A percentile compares a stretch with the other conserved stretches of the same genome.
These are phyloP conservation scores for Suillus lakei DNA, from an alignment of 768 basidiomycete genomes.

Conservation along the genomic window DNA sequence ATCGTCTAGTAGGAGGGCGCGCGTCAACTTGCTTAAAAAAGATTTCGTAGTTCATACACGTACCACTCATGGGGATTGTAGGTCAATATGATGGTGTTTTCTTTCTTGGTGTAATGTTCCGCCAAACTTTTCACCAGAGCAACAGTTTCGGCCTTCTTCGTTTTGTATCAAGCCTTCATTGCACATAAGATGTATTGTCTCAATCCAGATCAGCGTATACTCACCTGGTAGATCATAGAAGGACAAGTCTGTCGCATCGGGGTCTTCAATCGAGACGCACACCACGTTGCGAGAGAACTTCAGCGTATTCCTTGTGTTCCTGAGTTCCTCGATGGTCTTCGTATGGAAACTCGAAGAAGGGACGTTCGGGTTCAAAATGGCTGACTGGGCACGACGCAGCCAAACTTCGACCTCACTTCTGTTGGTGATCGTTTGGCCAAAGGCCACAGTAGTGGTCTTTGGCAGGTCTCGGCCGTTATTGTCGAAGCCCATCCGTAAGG, in stretches of 20 bases:
- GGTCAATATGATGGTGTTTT: slow-evolving; percentile 58
- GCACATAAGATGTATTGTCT: background rate
- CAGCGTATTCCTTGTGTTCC: slow-evolving; percentile 18
- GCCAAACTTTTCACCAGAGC: slow-evolving; percentile 55
- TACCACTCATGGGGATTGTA: slow-evolving; percentile 60
- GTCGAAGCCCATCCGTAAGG: slow-evolving; percentile 46
- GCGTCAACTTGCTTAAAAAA: background rate
- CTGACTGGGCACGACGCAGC: slow-evolving; percentile 64
- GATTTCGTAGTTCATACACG: slow-evolving; percentile 5
- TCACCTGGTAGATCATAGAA: slow-evolving; percentile 47
- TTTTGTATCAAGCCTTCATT: slow-evolving; percentile 53
- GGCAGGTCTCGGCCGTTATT: slow-evolving; percentile 27
- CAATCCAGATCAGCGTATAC: background rate
- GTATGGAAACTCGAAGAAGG: slow-evolving; percentile 27
- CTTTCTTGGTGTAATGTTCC: slow-evolving; percentile 47
- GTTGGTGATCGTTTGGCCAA: slow-evolving; percentile 48
- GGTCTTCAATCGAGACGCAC: slow-evolving; percentile 44
- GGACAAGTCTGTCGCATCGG: slow-evolving; percentile 42
- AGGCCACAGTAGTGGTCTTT: slow-evolving; percentile 36
- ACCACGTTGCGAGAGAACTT: slow-evolving; percentile 47
- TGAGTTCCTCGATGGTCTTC: slow-evolving; percentile 13
- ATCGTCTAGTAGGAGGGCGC: slow-evolving; percentile 47
- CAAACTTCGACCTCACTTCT: slow-evolving; percentile 51
- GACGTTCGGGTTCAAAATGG: slow-evolving; percentile 52
- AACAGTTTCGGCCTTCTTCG: slow-evolving; percentile 45